These are phyloP conservation scores for Diaporthe longicolla DNA, from an alignment of 2,329 filamentous ascomycete genomes.

Conservation along the genomic window DNA sequence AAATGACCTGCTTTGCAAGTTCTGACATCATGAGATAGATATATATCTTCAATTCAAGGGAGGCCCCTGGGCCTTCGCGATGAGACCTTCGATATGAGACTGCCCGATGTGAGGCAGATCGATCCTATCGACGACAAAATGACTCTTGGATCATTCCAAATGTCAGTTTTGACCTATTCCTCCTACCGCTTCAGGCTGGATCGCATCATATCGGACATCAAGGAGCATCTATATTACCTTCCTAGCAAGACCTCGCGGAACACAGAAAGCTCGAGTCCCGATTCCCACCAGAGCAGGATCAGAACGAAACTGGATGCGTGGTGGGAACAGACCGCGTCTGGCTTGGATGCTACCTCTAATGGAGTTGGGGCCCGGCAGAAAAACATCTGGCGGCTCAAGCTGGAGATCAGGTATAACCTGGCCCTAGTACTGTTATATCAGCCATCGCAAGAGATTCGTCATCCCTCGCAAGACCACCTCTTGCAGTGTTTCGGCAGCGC, in stretches of 20 bases:
- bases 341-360: neutral
- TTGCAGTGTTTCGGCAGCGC: slow-evolving; percentile 14
- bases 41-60: neutral
- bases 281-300: neutral
- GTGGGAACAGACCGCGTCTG: neutral
- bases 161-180: neutral
- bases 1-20: no score
- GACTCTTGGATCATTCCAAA: neutral
- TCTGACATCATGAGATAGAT: neutral
- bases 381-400: slow-evolving; percentile 7
- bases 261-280: neutral
- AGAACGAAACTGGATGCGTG: neutral
- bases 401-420: neutral
- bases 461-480: neutral
- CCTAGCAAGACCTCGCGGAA: neutral
- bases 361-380: slow-evolving; percentile 9
- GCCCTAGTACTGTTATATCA: neutral
- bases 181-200: slow-evolving; percentile 8
- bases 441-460: slow-evolving; percentile 8
- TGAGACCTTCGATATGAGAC: slow-evolving; percentile 4
- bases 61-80: neutral
- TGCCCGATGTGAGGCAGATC: neutral
- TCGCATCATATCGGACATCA: slow-evolving; percentile 10
- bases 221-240: slow-evolving; percentile 6
- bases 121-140: neutral